Base-by-base conservation (phyloP, 2,329 filamentous ascomycete species). In the Sarocladium kiliense region DNA sequence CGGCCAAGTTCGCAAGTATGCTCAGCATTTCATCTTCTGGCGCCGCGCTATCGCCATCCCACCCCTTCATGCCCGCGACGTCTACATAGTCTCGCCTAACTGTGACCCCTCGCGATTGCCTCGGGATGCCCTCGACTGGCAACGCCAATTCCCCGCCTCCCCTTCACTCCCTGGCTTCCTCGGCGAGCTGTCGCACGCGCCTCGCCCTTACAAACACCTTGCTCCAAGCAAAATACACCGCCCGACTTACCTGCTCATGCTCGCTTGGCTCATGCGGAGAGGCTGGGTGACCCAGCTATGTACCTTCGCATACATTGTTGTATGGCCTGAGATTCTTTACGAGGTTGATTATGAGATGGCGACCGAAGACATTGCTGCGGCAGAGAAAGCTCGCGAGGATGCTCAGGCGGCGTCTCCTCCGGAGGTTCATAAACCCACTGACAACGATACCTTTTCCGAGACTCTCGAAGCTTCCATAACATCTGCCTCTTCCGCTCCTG, bases 11-110 rank as follows among this genome's bases (percentile, higher is more conserved):
- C 87, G 93, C 59, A 87, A 90, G 62, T 89, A 96, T 59, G 91
- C 92, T 10, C 88, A 90, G 56, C 94, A 97, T 73, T 87, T 99
- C 59, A 91, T 97, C 58, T 96, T 95, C 73, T 97, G 93, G 92
- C 86, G 94, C 23, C 87, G 92, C 56, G 94, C 93, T 47, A 89
- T 95, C 58, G 88, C 93, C 16, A 93, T 97, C 39, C 89, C 91
- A 3, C 94, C 94, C 0, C 81, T 99, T 5, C 91, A 97, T 65
- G 88, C 89, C 42, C 82, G 92, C 49, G 92, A 97, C 67, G 88
- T 87, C 11, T 99, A 97, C 69, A 88, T 97, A 32, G 83, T 97
- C 26, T 95, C 90, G 1, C 92, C 93, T 0, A 95, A 96, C 67
- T 91, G 91, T 58, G 87, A 96, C 63, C 81, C 91, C 63, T 76